Evolutionary conservation across 2,329 filamentous ascomycete genomes (phyloP), one percentile per base, ranked within the genome.

Genomic region (Nemania sp.): DNA sequence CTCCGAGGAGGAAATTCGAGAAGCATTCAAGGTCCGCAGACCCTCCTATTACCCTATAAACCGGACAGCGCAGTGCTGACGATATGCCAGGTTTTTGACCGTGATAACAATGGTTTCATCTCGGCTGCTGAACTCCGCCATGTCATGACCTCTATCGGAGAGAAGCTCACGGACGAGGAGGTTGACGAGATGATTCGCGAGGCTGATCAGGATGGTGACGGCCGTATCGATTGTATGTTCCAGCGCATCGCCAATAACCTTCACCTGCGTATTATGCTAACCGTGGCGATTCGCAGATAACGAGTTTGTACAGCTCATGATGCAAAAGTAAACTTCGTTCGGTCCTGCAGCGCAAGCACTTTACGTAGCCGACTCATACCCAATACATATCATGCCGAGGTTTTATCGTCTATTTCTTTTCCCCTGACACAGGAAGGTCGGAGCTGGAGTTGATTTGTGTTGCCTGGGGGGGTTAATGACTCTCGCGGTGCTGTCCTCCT

Each of bases 141-240:
- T 56, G 93, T 96, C 81, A 96, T 96, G 93, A 95, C 93, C 70
- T 95, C 92, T 58, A 96, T 96, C 76, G 93, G 93, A 73, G 93
- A 96, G 87, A 96, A 95, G 85, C 88, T 96, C 79, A 95, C 92
- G 62, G 93, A 96, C 78, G 92, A 95, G 74, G 93, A 96, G 83
- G 93, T 96, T 74, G 93, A 96, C 77, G 93, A 96, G 87, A 96
- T 96, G 93, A 96, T 96, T 79, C 90, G 93, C 73, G 93, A 96
- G 83, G 93, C 93, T 78, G 93, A 96, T 81, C 93, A 96, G 84
- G 93, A 96, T 74, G 93, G 93, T 73, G 93, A 96, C 81, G 93
- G 93, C 78, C 90, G 92, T 77, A 96, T 96, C 77, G 93, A 96
- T 82, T 96, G 93, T 95, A 86, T 73, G 90, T 81, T 55, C 43